Percentiles rank a stretch among this genome's conserved stretches.
Evolutionary conservation across 345 rosid genomes (phyloP).

Genomic region (Brassica rapa): DNA sequence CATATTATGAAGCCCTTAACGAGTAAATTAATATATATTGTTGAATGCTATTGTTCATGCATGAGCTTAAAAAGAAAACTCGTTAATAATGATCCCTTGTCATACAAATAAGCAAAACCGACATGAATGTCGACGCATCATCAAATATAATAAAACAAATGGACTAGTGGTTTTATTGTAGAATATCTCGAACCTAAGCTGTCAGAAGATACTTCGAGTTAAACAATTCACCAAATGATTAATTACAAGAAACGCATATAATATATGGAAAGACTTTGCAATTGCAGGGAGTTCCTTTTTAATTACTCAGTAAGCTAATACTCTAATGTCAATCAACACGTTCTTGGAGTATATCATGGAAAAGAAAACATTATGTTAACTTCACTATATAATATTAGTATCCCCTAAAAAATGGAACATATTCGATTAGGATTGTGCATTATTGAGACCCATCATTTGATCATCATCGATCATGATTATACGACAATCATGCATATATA

Average conservation of each 20-base stretch:
- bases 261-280: constrained; percentile 34
- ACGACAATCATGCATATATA: constrained; percentile 35
- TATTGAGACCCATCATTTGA: constrained; percentile 41
- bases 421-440: constrained; percentile 43
- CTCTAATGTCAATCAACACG: constrained; percentile 28
- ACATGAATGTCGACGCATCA: constrained; percentile 31
- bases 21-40: not conserved
- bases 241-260: constrained; percentile 21
- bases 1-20: constrained; percentile 7
- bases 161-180: constrained; percentile 27
- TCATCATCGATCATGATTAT: constrained; percentile 30
- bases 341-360: constrained; percentile 39
- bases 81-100: not conserved
- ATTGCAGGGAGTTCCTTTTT: constrained; percentile 22
- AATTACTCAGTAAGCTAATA: constrained; percentile 38
- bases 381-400: constrained; percentile 23
- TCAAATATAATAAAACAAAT: constrained; percentile 35
- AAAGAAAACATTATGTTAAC: constrained; percentile 22
- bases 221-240: constrained; percentile 32
- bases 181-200: constrained; percentile 37
- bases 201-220: constrained; percentile 39
- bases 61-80: not conserved
- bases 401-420: constrained; percentile 35
- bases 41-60: constrained; percentile 32
- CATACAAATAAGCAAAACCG: constrained; percentile 20